Base-by-base conservation (phyloP, 2,329 filamentous ascomycete species). In the Penicillium glabrum region DNA sequence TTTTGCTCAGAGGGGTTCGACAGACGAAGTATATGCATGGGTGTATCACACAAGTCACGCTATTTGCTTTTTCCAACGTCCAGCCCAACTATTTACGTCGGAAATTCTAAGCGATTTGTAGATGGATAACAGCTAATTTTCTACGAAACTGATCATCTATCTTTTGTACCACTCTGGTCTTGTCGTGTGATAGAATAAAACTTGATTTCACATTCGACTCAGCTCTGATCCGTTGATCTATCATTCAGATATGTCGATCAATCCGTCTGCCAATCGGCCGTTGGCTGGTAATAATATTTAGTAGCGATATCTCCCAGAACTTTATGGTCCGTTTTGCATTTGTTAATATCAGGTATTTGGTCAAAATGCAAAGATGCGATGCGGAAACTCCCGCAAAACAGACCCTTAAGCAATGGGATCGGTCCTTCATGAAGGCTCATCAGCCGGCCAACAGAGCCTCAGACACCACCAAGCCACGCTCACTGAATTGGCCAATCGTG, bases 401-500 rank as follows among this genome's bases (percentile, higher is more conserved):
- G 3, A 41, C 19, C 11, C 39, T 11, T 13, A 41, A 13, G 11
- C 39, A 41, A 14, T 41, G 39, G 39, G 39, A 1, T 21, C 39
- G 11, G 7, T 43, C 26, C 19, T 39, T 37, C 27, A 49, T 16
- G 21, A 27, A 27, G 3, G 19, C 35, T 50, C 37, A 3, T 13
- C 21, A n/a, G 9, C 39, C 33, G 9, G 44, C n/a, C 4, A 27
- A 2, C 21, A 41, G 21, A 35, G 26, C 14, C 23, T 24, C 21
- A 24, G 33, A 57, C 3, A 33, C 33, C 13, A 19, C 39, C 1
- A 49, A 31, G 9, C 29, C 41, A 14, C 9, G 21, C 23, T 57
- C 55, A 14, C 5, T 60, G 11, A 58, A 60, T 13, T 49, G 53
- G 46, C 39, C 39, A 11, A 53, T 55, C 6, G 44, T 53, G 8